Evolutionary conservation across 768 basidiomycete genomes (phyloP), one percentile per base, ranked within the genome.

Genomic region (Pleurotus cornucopiae): DNA sequence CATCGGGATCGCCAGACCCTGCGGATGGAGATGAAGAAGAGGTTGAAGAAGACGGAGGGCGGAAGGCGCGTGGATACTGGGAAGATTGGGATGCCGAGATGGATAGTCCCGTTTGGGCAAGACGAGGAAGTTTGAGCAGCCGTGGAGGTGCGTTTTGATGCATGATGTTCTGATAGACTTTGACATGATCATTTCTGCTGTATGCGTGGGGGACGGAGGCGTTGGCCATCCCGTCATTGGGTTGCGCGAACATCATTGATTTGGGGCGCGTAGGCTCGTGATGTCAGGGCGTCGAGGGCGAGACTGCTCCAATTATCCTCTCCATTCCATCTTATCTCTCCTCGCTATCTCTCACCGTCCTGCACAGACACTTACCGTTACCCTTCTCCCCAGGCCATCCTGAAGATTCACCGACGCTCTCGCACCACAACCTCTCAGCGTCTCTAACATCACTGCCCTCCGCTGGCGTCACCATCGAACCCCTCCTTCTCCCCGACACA

Each of bases 61-160:
- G 67, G 23, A 72, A 66, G 39, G 70, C 73, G 1, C 62, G 58
- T 6, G 75, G 74, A 14, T 72, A 76, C 23, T 76, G 74, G 73
- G 70, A 70, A 1, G 77, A 77, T 51, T 78, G 76, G 76, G 77
- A 78, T 56, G 73, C 73, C 0, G 63, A 74, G 44, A 66, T 75
- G 63, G 76, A 79, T 56, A 79, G 77, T 3, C 79, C 49, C 6
- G 49, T 52, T 38, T 52, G 49, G 49, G 38, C 30, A 14, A 52
- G 49, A 23, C 38, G 49, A 5, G 37, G 16, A 14, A 52, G 49
- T 23, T 18, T 52, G 6, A 37, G 49, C 18, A 49, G 48, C 26
- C 11, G 46, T n/a, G 48, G 48, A 39, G 49, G 49, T 52, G 16
- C 38, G 49, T 23, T 21, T 38, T 21, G 45, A n/a, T 23, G 23